phyloP scores from a whole-genome alignment of 1,139 yeast species.

The Yamadazyma conglobata region DNA sequence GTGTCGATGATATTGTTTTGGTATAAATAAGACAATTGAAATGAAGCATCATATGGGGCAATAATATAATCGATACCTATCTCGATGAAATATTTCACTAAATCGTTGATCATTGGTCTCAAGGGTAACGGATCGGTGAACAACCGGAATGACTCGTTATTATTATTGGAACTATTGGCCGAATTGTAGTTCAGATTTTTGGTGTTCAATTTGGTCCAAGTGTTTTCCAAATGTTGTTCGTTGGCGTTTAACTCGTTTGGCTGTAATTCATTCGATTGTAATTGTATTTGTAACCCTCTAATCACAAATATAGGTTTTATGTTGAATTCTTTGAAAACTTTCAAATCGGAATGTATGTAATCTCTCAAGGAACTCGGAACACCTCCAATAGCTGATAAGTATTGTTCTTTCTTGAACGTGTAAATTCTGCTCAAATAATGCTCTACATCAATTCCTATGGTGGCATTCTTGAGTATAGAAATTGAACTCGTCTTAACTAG shows the following conservation, averaged over 20 bases:
- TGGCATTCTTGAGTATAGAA: constrained; percentile 62
- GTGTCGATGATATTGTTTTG: constrained; percentile 61
- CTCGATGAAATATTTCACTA: constrained; percentile 56
- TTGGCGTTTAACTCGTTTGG: constrained; percentile 41
- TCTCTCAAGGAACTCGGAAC: constrained; percentile 63
- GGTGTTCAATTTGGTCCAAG: constrained; percentile 42
- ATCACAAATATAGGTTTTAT: constrained; percentile 78
- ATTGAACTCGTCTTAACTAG: constrained; percentile 61
- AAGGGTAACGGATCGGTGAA: constrained; percentile 45
- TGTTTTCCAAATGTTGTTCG: constrained; percentile 44
- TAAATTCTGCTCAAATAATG: constrained; percentile 67
- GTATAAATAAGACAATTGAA: constrained; percentile 73
- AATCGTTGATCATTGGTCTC: constrained; percentile 51
- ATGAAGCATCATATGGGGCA: constrained; percentile 81
- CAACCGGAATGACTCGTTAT: constrained; percentile 43
- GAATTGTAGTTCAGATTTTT: constrained; percentile 23
- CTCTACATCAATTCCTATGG: constrained; percentile 82
- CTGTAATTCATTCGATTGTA: constrained; percentile 25
- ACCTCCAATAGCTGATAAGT: constrained; percentile 79
- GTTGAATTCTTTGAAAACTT: constrained; percentile 54
- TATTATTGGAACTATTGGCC: constrained; percentile 18
- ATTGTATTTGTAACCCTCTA: constrained; percentile 49
- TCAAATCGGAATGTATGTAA: constrained; percentile 60
- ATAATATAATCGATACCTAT: constrained; percentile 63
- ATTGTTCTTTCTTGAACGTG: constrained; percentile 65